Base-by-base conservation (phyloP, 2,329 filamentous ascomycete species). In the Verticillium klebahnii region DNA sequence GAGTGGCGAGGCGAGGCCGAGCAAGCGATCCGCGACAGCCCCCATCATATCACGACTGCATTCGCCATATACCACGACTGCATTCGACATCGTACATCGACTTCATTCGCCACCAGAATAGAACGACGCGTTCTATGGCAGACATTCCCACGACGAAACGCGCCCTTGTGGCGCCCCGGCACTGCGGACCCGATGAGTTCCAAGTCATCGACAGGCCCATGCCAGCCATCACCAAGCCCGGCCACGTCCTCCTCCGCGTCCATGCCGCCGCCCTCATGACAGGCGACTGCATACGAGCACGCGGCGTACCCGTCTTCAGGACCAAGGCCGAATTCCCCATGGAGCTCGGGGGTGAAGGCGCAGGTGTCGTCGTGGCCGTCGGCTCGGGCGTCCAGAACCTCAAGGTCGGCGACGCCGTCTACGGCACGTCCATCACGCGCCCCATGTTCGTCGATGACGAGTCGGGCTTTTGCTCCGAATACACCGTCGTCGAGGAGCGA, bases 221-320 rank as follows among this genome's bases (percentile, higher is more conserved):
- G 2, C 81, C 82, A 0, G 66, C 64, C n/a, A 79, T 84, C 57
- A 71, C 70, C 2, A 66, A 71, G 7, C 74, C 79, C 1, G 70
- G 78, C 32, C 73, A 84, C 4, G 69, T 85, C 1, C 68, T 84
- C 2, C 63, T 82, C 12, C 69, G 69, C 17, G 70, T 81, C 32
- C 72, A 77, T 45, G 74, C 78, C 3, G 74, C 69, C 2, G 66
- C 67, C 1, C 69, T 79, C 3, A 68, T 69, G n/a, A 73, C 74
- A 0, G 72, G 72, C 1, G 76, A 81, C 15, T 72, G 74, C 1
- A 67, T 71, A 54, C 25, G 55, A 37, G 61, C 61, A 19, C 6
- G 56, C 14, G 66, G 72, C 7, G 65, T 71, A 14, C 71, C 70
- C 2, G 40, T 70, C 17, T 61, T 56, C 68, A 23, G 25, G 2